phyloP scores from a whole-genome alignment of 2,329 filamentous ascomycete species.

The Pestalotiopsis sp. region DNA sequence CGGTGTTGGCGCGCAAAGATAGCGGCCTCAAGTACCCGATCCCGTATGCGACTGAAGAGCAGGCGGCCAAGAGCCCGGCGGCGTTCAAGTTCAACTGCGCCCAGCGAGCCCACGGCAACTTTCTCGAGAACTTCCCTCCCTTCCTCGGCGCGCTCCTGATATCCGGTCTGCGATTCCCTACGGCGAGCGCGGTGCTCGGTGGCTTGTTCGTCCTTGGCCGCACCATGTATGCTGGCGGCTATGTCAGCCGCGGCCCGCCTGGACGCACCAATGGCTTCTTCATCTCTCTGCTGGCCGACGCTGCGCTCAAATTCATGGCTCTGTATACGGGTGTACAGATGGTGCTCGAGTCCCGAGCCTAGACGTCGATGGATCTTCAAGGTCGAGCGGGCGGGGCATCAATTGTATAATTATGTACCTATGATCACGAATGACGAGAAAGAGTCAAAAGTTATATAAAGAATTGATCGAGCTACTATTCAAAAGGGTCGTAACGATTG shows the following conservation, averaged over 20 bases:
- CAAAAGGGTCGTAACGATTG: too few species aligned
- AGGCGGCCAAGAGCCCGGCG: conserved; percentile 55
- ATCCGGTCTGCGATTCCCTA: conserved; percentile 57
- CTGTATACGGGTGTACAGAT: conserved; percentile 44
- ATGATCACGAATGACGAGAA: neutral
- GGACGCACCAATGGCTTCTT: conserved; percentile 45
- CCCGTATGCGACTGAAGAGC: conserved; percentile 57
- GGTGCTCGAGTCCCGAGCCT: conserved; percentile 27
- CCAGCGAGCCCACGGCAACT: conserved; percentile 63
- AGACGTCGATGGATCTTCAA: neutral
- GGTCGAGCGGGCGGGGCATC: neutral
- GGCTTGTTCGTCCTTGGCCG: conserved; percentile 55
- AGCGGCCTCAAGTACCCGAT: conserved; percentile 60
- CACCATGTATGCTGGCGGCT: conserved; percentile 58
- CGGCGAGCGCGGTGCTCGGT: conserved; percentile 51
- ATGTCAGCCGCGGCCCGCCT: conserved; percentile 48
- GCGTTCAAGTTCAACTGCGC: conserved; percentile 65
- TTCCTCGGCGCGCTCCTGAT: conserved; percentile 57
- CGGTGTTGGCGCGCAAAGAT: conserved; percentile 50
- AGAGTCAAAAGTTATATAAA: too few species aligned
- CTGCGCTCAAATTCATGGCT: conserved; percentile 44
- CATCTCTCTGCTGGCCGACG: conserved; percentile 37
- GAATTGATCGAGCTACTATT: too few species aligned
- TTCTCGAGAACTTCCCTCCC: conserved; percentile 60
- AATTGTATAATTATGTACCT: neutral